A percentile compares a stretch with the other conserved stretches of the same genome.
phyloP scores from a whole-genome alignment of 495 filamentous ascomycete species.

The Aspergillus nidulans region DNA sequence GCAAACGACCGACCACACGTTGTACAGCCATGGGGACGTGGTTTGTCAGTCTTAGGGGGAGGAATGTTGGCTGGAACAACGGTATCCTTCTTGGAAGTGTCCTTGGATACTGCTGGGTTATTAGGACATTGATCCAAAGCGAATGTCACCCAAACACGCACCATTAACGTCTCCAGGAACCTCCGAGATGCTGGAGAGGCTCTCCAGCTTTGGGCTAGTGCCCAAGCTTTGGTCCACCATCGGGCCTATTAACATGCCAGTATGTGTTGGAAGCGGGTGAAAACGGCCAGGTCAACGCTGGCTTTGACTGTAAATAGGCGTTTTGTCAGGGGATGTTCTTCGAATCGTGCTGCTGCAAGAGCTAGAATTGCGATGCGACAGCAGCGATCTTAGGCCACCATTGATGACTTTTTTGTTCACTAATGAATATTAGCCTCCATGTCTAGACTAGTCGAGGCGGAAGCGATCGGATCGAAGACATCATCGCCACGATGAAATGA shows the following conservation, averaged over 20 bases:
- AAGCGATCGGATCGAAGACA: background rate
- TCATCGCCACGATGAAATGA: background rate
- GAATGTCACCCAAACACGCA: constrained; percentile 13
- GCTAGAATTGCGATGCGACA: background rate
- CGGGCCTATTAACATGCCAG: constrained; percentile 37
- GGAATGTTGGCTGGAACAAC: constrained; percentile 41
- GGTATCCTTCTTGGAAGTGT: constrained; percentile 33
- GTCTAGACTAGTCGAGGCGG: background rate
- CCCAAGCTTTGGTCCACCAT: constrained; percentile 38
- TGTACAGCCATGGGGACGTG: constrained; percentile 87
- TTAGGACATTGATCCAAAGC: constrained; percentile 8
- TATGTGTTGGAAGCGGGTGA: background rate
- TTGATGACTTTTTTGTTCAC: constrained; percentile 10
- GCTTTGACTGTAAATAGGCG: background rate
- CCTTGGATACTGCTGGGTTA: constrained; percentile 23
- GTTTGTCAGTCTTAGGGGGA: constrained; percentile 93
- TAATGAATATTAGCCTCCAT: background rate
- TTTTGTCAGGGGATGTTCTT: background rate
- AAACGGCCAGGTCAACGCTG: background rate
- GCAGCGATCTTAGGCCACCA: constrained; percentile 3
- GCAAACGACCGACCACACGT: constrained; percentile 94
- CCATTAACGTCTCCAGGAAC: constrained; percentile 39
- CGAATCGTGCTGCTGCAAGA: background rate
- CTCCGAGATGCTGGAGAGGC: constrained; percentile 47
- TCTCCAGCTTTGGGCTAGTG: constrained; percentile 35